phyloP scores from a whole-genome alignment of 2,329 filamentous ascomycete species.

The Fusarium floridanum region DNA sequence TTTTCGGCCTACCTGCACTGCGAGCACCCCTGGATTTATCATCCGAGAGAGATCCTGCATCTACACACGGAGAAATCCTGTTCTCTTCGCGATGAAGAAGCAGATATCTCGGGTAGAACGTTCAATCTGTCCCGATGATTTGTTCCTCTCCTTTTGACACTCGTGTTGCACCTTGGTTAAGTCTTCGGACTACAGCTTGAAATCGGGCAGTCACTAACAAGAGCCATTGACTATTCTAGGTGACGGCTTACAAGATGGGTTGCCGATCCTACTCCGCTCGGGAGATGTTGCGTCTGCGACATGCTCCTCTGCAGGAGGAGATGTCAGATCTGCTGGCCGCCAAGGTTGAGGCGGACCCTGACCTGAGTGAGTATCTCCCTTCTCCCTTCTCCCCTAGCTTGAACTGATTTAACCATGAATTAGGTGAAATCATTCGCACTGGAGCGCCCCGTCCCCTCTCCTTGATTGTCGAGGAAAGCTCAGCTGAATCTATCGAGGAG shows the following conservation, averaged over 20 bases:
- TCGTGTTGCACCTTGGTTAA: not conserved
- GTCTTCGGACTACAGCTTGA: constrained; percentile 46
- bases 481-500: constrained; percentile 13
- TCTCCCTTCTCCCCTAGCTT: not conserved
- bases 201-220: constrained; percentile 49
- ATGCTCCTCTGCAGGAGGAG: constrained; percentile 43
- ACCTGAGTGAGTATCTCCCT: constrained; percentile 54
- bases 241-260: constrained; percentile 58
- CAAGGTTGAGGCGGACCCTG: constrained; percentile 55
- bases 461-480: constrained; percentile 49
- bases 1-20: not conserved
- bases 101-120: not conserved
- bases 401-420: constrained; percentile 19
- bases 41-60: not conserved
- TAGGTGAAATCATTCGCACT: constrained; percentile 51
- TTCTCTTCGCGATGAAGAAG: not conserved
- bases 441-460: constrained; percentile 45
- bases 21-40: not conserved
- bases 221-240: constrained; percentile 46
- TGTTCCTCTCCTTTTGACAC: not conserved
- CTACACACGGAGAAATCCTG: not conserved
- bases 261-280: constrained; percentile 57
- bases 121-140: not conserved
- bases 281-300: constrained; percentile 58
- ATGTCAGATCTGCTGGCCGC: constrained; percentile 47